Evolutionary conservation across 2,329 filamentous ascomycete genomes (phyloP).

Genomic region (Neofusicoccum sp.): DNA sequence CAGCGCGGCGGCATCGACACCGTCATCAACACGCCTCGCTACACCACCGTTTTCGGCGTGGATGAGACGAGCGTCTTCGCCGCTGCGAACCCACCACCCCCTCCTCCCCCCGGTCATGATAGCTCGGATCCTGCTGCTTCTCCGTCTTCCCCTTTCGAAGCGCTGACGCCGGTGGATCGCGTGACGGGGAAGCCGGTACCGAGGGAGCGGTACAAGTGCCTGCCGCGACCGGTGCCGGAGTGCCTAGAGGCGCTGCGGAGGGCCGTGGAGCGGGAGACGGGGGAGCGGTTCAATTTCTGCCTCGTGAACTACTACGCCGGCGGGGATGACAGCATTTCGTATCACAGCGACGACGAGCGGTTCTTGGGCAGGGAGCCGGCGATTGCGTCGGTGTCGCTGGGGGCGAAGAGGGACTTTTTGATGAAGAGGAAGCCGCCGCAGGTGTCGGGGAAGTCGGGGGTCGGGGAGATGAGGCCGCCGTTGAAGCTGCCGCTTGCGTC

Average conservation of each 20-base stretch:
- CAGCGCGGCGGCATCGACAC: constrained; percentile 64
- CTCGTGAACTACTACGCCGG: constrained; percentile 82
- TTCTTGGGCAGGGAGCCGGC: constrained; percentile 69
- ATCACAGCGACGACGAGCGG: constrained; percentile 76
- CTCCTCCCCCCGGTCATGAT: background rate
- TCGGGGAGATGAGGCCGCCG: constrained; percentile 33
- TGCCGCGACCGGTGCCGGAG: constrained; percentile 67
- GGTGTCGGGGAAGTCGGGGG: constrained; percentile 27
- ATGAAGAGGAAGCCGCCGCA: constrained; percentile 70
- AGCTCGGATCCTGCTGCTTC: background rate
- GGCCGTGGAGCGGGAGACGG: constrained; percentile 64
- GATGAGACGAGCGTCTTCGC: constrained; percentile 66
- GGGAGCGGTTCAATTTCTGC: constrained; percentile 72
- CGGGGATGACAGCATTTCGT: constrained; percentile 73
- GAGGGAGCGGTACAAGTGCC: constrained; percentile 55
- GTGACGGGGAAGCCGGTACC: constrained; percentile 41
- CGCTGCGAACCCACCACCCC: constrained; percentile 32
- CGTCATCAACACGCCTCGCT: constrained; percentile 61
- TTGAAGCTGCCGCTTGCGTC: constrained; percentile 57
- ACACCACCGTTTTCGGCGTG: constrained; percentile 60
- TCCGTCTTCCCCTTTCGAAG: background rate
- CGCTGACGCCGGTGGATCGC: constrained; percentile 40
- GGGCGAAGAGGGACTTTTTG: constrained; percentile 70
- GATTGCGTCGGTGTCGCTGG: constrained; percentile 73
- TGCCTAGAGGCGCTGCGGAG: constrained; percentile 65